phyloP scores from a whole-genome alignment of 2,329 filamentous ascomycete genomes.

The Coniella vitis region DNA sequence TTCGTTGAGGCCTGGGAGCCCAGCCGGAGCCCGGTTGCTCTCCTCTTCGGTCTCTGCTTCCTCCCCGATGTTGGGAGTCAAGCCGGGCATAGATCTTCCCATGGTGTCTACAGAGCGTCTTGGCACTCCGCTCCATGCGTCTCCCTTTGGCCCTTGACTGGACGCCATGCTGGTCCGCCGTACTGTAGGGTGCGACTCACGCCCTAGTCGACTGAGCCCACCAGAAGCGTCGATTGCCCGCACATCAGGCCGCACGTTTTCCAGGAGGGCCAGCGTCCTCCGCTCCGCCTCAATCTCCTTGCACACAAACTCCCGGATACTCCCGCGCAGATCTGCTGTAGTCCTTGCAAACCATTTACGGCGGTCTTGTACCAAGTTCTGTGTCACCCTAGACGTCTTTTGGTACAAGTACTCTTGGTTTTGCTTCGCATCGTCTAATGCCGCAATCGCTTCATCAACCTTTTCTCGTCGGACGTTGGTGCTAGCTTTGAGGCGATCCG shows the following conservation, averaged over 20 bases:
- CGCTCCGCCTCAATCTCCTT: slow-evolving; percentile 95
- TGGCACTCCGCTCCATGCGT: slow-evolving; percentile 93
- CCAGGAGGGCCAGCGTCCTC: slow-evolving; percentile 83
- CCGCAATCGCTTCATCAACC: slow-evolving; percentile 92
- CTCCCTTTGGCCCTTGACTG: slow-evolving; percentile 94
- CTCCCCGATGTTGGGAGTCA: slow-evolving; percentile 58
- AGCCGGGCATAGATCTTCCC: slow-evolving; percentile 67
- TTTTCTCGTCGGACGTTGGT: slow-evolving; percentile 88
- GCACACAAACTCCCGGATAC: slow-evolving; percentile 85
- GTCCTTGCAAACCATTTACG: slow-evolving; percentile 88
- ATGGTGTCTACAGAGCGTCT: slow-evolving; percentile 67
- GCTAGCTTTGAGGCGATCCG: slow-evolving; percentile 80
- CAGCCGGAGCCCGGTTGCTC: slow-evolving; percentile 21
- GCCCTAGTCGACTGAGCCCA: slow-evolving; percentile 80
- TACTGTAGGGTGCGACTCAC: slow-evolving; percentile 72
- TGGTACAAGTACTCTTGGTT: slow-evolving; percentile 75
- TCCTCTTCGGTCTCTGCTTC: slow-evolving; percentile 48
- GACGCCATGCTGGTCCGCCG: slow-evolving; percentile 73
- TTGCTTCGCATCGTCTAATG: slow-evolving; percentile 78
- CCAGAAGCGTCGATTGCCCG: slow-evolving; percentile 87
- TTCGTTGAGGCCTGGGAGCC: slow-evolving; percentile 56
- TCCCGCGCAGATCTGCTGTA: slow-evolving; percentile 71
- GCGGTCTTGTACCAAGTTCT: slow-evolving; percentile 81
- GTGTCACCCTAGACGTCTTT: slow-evolving; percentile 84
- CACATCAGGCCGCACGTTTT: slow-evolving; percentile 87